A percentile compares a stretch with the other conserved stretches of the same genome.
Evolutionary conservation across 2,329 filamentous ascomycete genomes (phyloP).

Genomic region (Thelonectria rubi): DNA sequence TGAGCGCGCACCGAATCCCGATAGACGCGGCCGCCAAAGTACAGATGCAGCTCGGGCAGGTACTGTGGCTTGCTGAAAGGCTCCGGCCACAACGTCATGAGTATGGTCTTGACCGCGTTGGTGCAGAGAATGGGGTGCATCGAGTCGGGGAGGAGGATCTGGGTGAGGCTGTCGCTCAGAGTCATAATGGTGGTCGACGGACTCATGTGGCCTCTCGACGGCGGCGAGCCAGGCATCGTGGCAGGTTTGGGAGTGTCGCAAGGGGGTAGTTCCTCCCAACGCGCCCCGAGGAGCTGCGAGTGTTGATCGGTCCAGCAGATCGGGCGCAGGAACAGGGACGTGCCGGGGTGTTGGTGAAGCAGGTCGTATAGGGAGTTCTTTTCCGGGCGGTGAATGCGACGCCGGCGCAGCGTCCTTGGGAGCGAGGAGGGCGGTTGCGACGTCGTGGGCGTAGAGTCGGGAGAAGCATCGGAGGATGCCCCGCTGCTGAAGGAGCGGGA

Average conservation of each 20-base stretch:
- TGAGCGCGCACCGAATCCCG: slow-evolving; percentile 57
- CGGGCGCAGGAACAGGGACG: slow-evolving; percentile 60
- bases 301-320: slow-evolving; percentile 66
- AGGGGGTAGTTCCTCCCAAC: slow-evolving; percentile 55
- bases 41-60: slow-evolving; percentile 56
- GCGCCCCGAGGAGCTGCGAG: slow-evolving; percentile 55
- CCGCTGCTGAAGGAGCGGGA: slow-evolving; percentile 28
- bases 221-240: slow-evolving; percentile 45
- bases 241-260: slow-evolving; percentile 54
- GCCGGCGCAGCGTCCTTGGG: slow-evolving; percentile 39
- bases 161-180: slow-evolving; percentile 55
- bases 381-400: slow-evolving; percentile 52
- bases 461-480: slow-evolving; percentile 27
- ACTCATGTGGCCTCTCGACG: slow-evolving; percentile 48
- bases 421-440: slow-evolving; percentile 36
- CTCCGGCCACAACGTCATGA: slow-evolving; percentile 56
- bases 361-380: slow-evolving; percentile 62
- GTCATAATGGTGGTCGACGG: slow-evolving; percentile 55
- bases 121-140: slow-evolving; percentile 48
- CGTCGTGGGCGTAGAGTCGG: slow-evolving; percentile 38
- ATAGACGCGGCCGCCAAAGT: slow-evolving; percentile 59
- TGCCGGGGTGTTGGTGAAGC: slow-evolving; percentile 58
- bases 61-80: slow-evolving; percentile 44
- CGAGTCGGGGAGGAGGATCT: slow-evolving; percentile 50
- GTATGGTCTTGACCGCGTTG: slow-evolving; percentile 54